Evolutionary conservation across 2,329 filamentous ascomycete genomes (phyloP), one percentile per base, ranked within the genome.

Genomic region (Cordyceps pruinosa): DNA sequence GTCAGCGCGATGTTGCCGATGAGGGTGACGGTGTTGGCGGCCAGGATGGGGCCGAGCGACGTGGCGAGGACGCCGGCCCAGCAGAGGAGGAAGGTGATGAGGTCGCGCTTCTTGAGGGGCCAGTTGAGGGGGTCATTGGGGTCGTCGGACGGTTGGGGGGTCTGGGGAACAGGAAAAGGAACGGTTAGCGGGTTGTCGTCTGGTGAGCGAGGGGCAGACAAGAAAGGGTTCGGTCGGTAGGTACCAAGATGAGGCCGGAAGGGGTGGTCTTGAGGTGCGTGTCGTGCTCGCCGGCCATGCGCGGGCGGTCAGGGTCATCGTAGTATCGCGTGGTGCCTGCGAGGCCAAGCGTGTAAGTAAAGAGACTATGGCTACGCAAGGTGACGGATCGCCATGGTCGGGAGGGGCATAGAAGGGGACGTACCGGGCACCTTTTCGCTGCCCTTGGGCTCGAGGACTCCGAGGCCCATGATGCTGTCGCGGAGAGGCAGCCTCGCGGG

Each of bases 71-170:
- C 86, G 61, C 89, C 87, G 25, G 88, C 82, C 59, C 94, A 73
- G 61, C 88, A 96, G 26, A 97, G 83, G 61, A 89, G 81, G 58
- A 84, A 77, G 60, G 91, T 87, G 67, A 94, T 91, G 54, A 88
- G 64, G 69, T 97, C 92, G 68, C 91, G 89, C 64, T 83, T 83
- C 88, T 89, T 93, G 60, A 96, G 71, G 23, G 91, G 88, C 92
- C 91, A 97, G 68, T 78, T 80, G 61, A 96, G 77, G 30, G 90
- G 92, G 71, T 97, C 92, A 69, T 95, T 93, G 4, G 89, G 90
- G 69, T 96, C 90, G 70, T 96, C 88, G 61, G 87, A 92, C 2
- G 93, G 93, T 67, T 97, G 93, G 5, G 93, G 93, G 5, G 79
- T 74, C 75, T 79, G 57, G 12, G 30, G 32, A 44, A 25, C n/a